Percentiles rank a stretch among this genome's conserved stretches.
phyloP scores from a whole-genome alignment of 2,329 filamentous ascomycete genomes.

The Leptographium flavum region DNA sequence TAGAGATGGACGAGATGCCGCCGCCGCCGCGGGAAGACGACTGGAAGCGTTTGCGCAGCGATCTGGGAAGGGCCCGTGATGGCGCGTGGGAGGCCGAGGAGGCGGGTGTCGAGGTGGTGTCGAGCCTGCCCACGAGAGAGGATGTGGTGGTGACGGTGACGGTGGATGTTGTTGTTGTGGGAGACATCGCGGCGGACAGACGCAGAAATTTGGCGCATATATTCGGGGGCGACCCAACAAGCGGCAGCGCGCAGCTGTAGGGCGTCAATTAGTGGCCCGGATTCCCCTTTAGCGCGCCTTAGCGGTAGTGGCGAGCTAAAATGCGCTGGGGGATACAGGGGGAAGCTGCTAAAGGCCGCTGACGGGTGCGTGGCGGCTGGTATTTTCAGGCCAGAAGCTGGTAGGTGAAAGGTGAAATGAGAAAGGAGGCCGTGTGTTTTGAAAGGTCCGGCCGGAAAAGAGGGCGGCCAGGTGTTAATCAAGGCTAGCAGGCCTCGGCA shows the following conservation, averaged over 20 bases:
- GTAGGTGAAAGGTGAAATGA: no score
- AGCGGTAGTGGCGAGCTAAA: background rate
- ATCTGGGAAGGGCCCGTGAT: conserved; percentile 5
- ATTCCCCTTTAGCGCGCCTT: background rate
- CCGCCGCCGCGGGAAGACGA: conserved; percentile 8
- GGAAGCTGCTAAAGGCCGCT: background rate
- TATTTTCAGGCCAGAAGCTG: no score
- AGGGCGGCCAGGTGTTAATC: no score
- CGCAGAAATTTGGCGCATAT: background rate
- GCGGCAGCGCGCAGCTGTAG: background rate
- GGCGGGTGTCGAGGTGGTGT: background rate
- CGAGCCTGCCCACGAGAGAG: background rate
- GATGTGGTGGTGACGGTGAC: background rate
- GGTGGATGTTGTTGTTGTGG: conserved; percentile 11
- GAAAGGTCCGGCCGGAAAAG: no score
- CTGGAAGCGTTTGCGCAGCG: conserved; percentile 9
- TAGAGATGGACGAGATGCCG: conserved; percentile 35
- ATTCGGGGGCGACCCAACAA: background rate
- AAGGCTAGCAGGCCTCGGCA: no score
- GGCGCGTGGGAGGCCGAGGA: background rate
- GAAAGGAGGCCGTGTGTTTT: no score
- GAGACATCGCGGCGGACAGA: conserved; percentile 6
- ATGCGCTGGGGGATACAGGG: background rate
- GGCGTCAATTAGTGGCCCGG: background rate
- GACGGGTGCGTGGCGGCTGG: no score